Conservation (phyloP, 192 early-diverging fungal species). For the Linnemannia exigua region DNA sequence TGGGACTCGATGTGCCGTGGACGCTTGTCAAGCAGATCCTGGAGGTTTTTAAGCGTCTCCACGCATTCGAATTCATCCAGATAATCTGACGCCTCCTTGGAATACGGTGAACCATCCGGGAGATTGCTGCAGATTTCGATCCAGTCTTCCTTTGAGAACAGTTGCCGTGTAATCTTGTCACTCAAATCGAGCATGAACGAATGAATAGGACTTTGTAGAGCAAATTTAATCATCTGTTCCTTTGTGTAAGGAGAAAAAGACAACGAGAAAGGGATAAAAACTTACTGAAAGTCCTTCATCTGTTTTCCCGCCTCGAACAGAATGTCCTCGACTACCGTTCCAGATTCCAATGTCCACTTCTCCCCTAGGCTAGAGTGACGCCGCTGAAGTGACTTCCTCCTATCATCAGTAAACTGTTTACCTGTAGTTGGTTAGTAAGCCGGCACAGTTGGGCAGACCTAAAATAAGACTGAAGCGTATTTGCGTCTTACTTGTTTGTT, state of each 20-base stretch:
- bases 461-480: not conserved
- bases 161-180: constrained; percentile 15
- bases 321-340: constrained; percentile 32
- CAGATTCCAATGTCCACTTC: constrained; percentile 28
- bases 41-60: constrained; percentile 14
- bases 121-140: constrained; percentile 28
- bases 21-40: constrained; percentile 20
- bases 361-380: constrained; percentile 28
- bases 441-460: not conserved
- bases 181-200: constrained; percentile 35
- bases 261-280: not conserved
- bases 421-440: not conserved
- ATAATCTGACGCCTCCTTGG: constrained; percentile 27
- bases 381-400: constrained; percentile 14
- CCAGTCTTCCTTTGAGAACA: constrained; percentile 40
- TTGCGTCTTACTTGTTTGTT: constrained; percentile 14
- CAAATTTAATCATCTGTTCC: constrained; percentile 19
- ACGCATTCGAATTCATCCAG: constrained; percentile 33
- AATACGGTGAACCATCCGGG: constrained; percentile 16
- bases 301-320: constrained; percentile 15
- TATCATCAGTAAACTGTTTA: constrained; percentile 24
- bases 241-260: not conserved
- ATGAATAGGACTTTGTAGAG: constrained; percentile 27
- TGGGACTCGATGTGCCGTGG: constrained; percentile 25
- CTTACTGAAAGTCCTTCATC: constrained; percentile 24